Evolutionary conservation across 2,329 filamentous ascomycete species (phyloP), one percentile per base, ranked within the genome.

Genomic region (Uncinocarpus reesii): DNA sequence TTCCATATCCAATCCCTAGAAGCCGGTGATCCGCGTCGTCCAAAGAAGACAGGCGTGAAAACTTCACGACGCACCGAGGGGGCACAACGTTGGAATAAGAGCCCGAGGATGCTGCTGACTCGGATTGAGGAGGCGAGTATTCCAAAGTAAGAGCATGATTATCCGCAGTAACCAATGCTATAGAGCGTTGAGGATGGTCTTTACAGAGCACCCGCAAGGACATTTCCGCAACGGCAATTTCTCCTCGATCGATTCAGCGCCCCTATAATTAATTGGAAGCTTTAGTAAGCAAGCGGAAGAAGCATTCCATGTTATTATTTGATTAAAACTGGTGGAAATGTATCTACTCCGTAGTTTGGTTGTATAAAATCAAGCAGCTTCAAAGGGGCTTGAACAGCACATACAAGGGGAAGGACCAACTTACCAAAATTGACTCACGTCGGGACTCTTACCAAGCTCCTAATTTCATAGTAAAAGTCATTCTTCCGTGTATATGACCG

Each of bases 41-140:
- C 48, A 80, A 72, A 38, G 77, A 72, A 29, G 79, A 75, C 32
- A 78, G 66, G 7, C 78, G 73, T 10, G 80, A 73, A 64, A 95
- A 95, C 65, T 95, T 87, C 56, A 95, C 88, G 75, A 94, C 88
- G 72, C 88, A 95, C 76, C 65, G 80, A 66, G 58, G 76, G 56
- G 62, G 66, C 54, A 62, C 70, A 55, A 61, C 61, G 40, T 53
- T 55, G 35, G 51, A 52, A 28, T 53, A 65, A 55, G 56, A 60
- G 40, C 51, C 63, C 50, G 52, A 80, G 46, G 71, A 66, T 54
- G 74, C 72, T 42, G 36, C 13, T 26, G 71, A 62, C 53, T 82
- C 82, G 63, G 70, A 76, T n/a, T 77, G 75, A 15, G 78, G 76
- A 41, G 79, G 71, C 63, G 78, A 87, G 70, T 92, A 81, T 53